phyloP scores from a whole-genome alignment of 176 grass and related monocot species.

The Thalia dealbata region DNA sequence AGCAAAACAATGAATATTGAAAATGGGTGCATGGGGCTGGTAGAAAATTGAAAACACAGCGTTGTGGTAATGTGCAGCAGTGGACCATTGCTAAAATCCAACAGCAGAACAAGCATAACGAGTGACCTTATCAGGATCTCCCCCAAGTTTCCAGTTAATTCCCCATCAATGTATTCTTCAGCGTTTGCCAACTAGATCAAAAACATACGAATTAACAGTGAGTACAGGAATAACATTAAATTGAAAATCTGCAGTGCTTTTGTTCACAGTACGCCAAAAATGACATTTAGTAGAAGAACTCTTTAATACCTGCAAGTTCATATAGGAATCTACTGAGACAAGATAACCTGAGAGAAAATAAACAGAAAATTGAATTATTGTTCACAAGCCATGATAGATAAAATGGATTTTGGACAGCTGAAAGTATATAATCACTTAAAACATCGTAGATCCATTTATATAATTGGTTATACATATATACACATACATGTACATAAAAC shows the following conservation, averaged over 20 bases:
- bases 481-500: too few species aligned
- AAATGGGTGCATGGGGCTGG: too few species aligned
- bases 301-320: constrained; percentile 76
- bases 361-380: not conserved
- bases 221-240: not conserved
- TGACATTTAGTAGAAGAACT: too few species aligned
- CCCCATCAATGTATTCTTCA: constrained; percentile 78
- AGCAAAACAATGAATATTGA: too few species aligned
- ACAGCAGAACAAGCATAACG: too few species aligned
- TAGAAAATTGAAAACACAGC: too few species aligned
- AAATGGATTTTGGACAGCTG: not conserved
- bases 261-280: not conserved
- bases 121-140: constrained; percentile 83
- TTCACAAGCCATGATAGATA: not conserved
- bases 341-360: constrained; percentile 44
- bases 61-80: too few species aligned
- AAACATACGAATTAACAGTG: not conserved
- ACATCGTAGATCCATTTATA: too few species aligned
- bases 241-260: too few species aligned
- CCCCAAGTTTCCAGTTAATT: constrained; percentile 75
- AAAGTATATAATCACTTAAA: not conserved
- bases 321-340: constrained; percentile 84
- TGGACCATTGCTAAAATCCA: too few species aligned
- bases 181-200: constrained; percentile 59
- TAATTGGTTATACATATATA: too few species aligned